These are phyloP conservation scores for Boletus rubroflammeus DNA, from an alignment of 768 basidiomycete genomes.

Conservation along the genomic window DNA sequence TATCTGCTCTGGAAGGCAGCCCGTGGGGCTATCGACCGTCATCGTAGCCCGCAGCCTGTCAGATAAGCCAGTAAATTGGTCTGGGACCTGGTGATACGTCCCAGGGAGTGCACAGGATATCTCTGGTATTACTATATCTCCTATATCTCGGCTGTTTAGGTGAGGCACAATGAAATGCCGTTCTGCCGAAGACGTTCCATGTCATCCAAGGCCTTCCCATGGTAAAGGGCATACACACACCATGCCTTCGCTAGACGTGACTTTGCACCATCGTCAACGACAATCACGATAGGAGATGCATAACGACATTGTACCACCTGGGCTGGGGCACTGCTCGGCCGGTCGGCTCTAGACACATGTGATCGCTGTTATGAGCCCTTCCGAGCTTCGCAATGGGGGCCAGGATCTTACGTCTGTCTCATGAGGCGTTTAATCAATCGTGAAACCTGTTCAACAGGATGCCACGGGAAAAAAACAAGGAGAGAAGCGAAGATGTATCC, in stretches of 20 bases:
- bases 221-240: background rate
- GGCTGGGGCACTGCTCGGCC: background rate
- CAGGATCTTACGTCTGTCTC: slow-evolving; percentile 9
- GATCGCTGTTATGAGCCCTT: background rate
- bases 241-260: background rate
- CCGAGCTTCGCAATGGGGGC: background rate
- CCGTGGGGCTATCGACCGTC: background rate
- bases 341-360: background rate
- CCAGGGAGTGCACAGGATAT: background rate
- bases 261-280: background rate
- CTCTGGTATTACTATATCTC: background rate
- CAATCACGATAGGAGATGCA: slow-evolving; percentile 1
- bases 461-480: background rate
- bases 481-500: background rate
- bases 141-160: background rate
- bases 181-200: slow-evolving; percentile 1
- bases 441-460: background rate
- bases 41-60: background rate
- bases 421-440: background rate
- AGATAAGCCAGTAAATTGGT: background rate
- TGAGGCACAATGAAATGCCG: background rate
- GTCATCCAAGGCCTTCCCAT: slow-evolving; percentile 1
- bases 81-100: background rate
- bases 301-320: background rate
- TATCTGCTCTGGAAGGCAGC: background rate